Percentiles rank a stretch among this genome's conserved stretches.
These are phyloP conservation scores for Larix kaempferi DNA, from an alignment of 75 land plant species.

Conservation along the genomic window DNA sequence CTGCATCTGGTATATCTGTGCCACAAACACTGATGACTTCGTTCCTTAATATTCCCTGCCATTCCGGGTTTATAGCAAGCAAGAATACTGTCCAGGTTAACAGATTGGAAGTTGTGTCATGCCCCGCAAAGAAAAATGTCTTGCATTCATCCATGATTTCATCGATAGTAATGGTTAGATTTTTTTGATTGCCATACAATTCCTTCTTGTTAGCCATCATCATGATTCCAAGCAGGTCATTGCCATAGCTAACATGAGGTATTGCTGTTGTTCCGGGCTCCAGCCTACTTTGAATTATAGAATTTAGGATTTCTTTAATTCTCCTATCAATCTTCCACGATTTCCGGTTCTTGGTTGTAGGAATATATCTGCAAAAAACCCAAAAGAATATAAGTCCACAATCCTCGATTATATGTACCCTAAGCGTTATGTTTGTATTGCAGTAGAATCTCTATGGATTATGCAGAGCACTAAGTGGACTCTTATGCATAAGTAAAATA, in stretches of 20 bases:
- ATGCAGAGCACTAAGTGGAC: too few species aligned
- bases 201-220: not conserved
- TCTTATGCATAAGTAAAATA: too few species aligned
- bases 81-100: constrained; percentile 46
- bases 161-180: constrained; percentile 16
- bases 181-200: not conserved
- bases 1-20: constrained; percentile 13
- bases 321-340: not conserved
- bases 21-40: constrained; percentile 5
- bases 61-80: constrained; percentile 18
- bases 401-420: not conserved
- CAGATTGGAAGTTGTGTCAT: constrained; percentile 46
- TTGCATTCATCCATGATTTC: constrained; percentile 72
- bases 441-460: not conserved
- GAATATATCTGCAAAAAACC: constrained; percentile 6
- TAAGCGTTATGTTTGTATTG: not conserved
- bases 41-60: not conserved
- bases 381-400: too few species aligned
- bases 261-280: too few species aligned
- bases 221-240: constrained; percentile 41
- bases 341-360: too few species aligned
- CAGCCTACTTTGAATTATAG: constrained; percentile 23
- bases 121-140: constrained; percentile 67
- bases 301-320: constrained; percentile 22
- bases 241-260: not conserved